Percentiles rank a stretch among this genome's conserved stretches.
phyloP scores from a whole-genome alignment of 768 basidiomycete species.

The Fistulinella prunicolor region DNA sequence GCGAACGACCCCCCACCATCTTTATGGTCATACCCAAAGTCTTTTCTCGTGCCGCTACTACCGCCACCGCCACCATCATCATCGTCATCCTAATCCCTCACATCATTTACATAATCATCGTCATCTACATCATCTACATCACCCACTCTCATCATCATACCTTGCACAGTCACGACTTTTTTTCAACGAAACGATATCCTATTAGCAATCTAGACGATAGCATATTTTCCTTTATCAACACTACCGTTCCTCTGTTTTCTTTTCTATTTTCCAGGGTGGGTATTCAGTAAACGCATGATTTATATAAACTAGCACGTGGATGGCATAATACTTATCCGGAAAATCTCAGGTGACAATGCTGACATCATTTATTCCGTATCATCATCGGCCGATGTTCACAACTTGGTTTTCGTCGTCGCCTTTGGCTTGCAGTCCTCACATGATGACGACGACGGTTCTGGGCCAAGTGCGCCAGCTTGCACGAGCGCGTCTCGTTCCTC shows the following conservation, averaged over 20 bases:
- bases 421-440: conserved; percentile 16
- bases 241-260: background rate
- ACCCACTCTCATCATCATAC: background rate
- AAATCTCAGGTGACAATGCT: too few species aligned
- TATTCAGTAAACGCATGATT: too few species aligned
- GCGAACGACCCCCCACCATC: too few species aligned
- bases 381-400: conserved; percentile 11
- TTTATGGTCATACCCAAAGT: too few species aligned
- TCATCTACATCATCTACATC: too few species aligned
- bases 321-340: background rate
- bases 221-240: background rate
- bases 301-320: conserved; percentile 11
- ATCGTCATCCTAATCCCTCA: too few species aligned
- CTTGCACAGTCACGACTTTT: background rate
- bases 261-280: too few species aligned
- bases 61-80: too few species aligned
- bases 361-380: too few species aligned
- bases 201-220: conserved; percentile 14
- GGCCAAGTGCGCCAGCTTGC: conserved; percentile 47
- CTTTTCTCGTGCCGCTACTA: too few species aligned
- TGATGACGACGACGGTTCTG: conserved; percentile 13
- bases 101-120: too few species aligned
- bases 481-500: conserved; percentile 39
- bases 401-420: conserved; percentile 18
- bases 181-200: conserved; percentile 3